Base-by-base conservation (phyloP, 148 eudicot genomes). In the Cornus florida region DNA sequence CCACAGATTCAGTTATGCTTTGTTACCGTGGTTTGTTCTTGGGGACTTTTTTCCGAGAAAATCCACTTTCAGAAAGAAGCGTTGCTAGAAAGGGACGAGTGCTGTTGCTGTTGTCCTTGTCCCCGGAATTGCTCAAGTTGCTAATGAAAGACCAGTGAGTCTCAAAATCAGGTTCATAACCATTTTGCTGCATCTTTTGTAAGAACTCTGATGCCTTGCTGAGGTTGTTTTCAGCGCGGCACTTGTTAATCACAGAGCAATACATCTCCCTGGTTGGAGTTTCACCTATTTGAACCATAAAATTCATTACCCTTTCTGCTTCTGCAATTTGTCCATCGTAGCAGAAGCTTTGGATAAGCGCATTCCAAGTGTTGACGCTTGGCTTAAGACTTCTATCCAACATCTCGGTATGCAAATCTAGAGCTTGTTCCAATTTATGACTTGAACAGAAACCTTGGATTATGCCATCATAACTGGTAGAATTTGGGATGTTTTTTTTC, bases 141-240 rank as follows among this genome's bases (percentile, higher is more conserved):
- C 98, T 89, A 67, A 94, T 89, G 31, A 94, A 79, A 70, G 93
- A 94, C 98, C 98, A 94, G 33, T 94, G 98, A 46, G 89, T 92
- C 35, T 78, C 84, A 72, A 94, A 94, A 75, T 94, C 95, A 14
- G 97, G 98, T 76, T 87, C 88, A 75, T 91, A 86, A 68, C 98
- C 98, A 77, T 83, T 81, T 69, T 81, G 80, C 82, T 92, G 97
- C 98, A 94, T 94, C 53, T 12, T 68, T 33, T 75, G 76, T 81
- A 94, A 31, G 69, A 90, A 56, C 75, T 89, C 86, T 22, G 93
- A 91, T 69, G 97, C 90, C 89, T 88, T 94, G 19, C 74, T 68
- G 43, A 87, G 72, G 69, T 94, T 92, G 22, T 84, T 89, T 79
- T 88, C 90, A 13, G 56, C 80, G 46, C 79, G 75, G 74, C 82